A percentile compares a stretch with the other conserved stretches of the same genome.
These are phyloP conservation scores for Cymodocea nodosa DNA, from an alignment of 116 monocot species.

Conservation along the genomic window DNA sequence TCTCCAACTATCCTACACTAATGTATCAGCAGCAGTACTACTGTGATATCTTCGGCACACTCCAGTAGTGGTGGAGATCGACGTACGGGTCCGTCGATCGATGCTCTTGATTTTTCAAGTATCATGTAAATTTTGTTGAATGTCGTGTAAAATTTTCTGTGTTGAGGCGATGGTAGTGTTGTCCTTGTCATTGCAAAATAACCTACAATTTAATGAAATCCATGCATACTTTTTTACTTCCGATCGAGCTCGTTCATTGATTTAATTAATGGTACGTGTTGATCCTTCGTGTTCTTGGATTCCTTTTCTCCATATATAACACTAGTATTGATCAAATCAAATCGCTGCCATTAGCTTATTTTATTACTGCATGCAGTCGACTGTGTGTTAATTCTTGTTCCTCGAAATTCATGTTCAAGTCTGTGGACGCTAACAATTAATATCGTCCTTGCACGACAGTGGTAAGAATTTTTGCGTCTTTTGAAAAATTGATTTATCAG, in stretches of 20 bases:
- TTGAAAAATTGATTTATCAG: too few species aligned
- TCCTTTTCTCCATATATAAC: too few species aligned
- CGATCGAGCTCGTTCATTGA: background rate
- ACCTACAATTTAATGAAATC: too few species aligned
- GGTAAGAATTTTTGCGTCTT: too few species aligned
- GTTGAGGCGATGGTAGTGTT: background rate
- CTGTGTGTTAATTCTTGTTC: too few species aligned
- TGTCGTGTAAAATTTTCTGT: constrained; percentile 8
- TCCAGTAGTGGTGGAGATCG: constrained; percentile 5
- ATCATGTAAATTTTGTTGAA: background rate
- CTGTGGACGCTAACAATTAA: too few species aligned
- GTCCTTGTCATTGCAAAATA: background rate
- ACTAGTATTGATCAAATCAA: too few species aligned
- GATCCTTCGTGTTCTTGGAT: background rate
- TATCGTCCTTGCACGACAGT: too few species aligned
- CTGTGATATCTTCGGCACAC: constrained; percentile 1
- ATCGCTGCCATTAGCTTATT: too few species aligned
- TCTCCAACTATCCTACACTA: constrained; percentile 3
- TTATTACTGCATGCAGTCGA: too few species aligned
- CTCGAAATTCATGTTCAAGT: too few species aligned
- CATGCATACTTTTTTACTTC: too few species aligned
- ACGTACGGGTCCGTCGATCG: constrained; percentile 1
- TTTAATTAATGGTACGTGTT: background rate
- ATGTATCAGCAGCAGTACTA: constrained; percentile 7
- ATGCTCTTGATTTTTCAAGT: background rate